Percentiles rank a stretch among this genome's conserved stretches.
Evolutionary conservation across 768 basidiomycete species (phyloP).

Genomic region (Kondoa subrosea): DNA sequence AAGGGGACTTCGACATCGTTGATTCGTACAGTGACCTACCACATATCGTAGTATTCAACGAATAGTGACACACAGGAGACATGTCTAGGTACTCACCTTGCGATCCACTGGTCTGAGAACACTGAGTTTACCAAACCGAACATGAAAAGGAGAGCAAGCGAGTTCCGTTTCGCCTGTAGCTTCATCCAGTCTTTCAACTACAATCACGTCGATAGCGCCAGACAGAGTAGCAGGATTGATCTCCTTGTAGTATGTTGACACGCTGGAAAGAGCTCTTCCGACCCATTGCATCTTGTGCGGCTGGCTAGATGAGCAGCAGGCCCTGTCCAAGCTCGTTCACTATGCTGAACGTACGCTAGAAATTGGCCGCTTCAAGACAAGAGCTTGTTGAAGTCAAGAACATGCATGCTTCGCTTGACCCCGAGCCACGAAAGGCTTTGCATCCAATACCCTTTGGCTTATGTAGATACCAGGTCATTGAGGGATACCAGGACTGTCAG

Average conservation of each 20-base stretch:
- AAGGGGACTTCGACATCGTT: slow-evolving; percentile 77
- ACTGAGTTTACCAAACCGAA: slow-evolving; percentile 93
- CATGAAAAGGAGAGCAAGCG: slow-evolving; percentile 88
- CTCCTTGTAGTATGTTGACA: slow-evolving; percentile 21
- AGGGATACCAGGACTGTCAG: too few relatives aligned
- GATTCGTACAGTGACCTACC: slow-evolving; percentile 68
- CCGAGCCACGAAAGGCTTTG: neutral
- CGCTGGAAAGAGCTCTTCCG: neutral
- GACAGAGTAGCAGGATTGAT: slow-evolving; percentile 94
- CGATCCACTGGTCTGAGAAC: slow-evolving; percentile 86
- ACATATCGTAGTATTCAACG: neutral
- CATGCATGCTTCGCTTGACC: neutral
- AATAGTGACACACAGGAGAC: too few relatives aligned
- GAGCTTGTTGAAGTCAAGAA: neutral
- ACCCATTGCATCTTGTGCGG: too few relatives aligned
- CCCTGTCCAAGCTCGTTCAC: neutral
- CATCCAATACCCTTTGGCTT: slow-evolving; percentile 5
- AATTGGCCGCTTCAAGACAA: neutral
- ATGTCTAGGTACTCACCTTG: slow-evolving; percentile 49
- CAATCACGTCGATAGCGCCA: slow-evolving; percentile 97
- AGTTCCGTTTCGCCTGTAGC: slow-evolving; percentile 41
- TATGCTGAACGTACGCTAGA: neutral
- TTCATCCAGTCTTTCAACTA: slow-evolving; percentile 57
- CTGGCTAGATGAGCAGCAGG: slow-evolving; percentile 1
- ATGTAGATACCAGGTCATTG: neutral